Base-by-base conservation (phyloP, 2,329 filamentous ascomycete genomes). In the Aureobasidium lini region DNA sequence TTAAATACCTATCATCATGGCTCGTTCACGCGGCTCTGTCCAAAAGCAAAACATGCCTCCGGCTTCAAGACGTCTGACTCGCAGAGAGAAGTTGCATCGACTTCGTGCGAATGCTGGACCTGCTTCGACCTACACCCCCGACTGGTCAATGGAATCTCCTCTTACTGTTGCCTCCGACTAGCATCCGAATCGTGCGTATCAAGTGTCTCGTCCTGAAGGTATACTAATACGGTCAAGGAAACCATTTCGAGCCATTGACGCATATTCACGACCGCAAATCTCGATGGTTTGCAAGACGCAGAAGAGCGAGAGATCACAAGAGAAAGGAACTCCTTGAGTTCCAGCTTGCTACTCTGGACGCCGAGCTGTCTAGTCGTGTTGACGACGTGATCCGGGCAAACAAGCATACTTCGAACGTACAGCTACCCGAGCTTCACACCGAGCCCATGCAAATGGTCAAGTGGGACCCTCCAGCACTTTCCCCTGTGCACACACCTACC, bases 221-320 rank as follows among this genome's bases (percentile, higher is more conserved):
- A 39, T 32, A 43, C 43, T 57, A 4, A 57, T 32, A 40, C 46
- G 23, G 23, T 15, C 23, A 48, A 57, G 42, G 43, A 10, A 57
- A 57, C 43, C 54, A 42, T 13, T 48, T 57, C n/a, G 54, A 57
- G 34, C 42, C 54, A 9, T 18, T 57, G 54, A 10, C 23, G 7
- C 31, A 23, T 28, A 18, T 48, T 16, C 10, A 42, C 4, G 42
- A 57, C 4, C 42, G 42, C 50, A 42, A 29, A 32, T 32, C 39
- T 23, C 37, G 10, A 23, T 54, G 28, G 36, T 48, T 39, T 34
- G 28, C 28, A 1, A 37, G 32, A 43, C 54, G 54, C 34, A 57
- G 31, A 36, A 44, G 54, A 8, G 15, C 54, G 32, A 47, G 34
- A 28, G 40, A 57, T 6, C 9, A 57, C 54, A 57, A 48, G 34